Evolutionary conservation across 1,284 basidiomycete genomes (phyloP), one percentile per base, ranked within the genome.

Genomic region (Mycocalia duriaeana): DNA sequence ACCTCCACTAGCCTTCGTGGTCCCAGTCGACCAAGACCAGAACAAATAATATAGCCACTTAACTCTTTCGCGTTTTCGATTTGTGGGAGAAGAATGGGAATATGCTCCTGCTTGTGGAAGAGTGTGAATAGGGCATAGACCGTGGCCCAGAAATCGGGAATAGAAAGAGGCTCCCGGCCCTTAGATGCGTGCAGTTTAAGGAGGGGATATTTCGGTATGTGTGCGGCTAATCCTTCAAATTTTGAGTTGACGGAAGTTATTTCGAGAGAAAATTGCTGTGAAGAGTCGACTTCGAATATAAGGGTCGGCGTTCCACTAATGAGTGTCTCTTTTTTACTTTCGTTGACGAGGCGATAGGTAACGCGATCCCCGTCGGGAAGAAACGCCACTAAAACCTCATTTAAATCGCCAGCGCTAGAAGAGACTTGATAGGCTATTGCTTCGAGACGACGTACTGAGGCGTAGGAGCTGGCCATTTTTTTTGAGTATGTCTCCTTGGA

Each of bases 91-190:
- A 45, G 42, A 49, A 55, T 46, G 14, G 63, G 64, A 39, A 65
- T 59, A 28, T 64, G 53, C 45, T 65, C 64, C 26, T 63, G 55
- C 4, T 53, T 54, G 25, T 59, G 53, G 48, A 61, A 56, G 25
- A 62, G 34, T 3, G 56, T 60, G 49, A 64, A 65, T 7, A 65
- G 53, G 5, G 58, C 58, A 42, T 64, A 65, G 5, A 64, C 49
- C 13, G 52, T 51, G 2, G 54, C 57, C 64, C 64, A 66, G 13
- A 58, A 38, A 25, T 65, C 53, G 8, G 54, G 39, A 14, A 63
- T 49, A 4, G 50, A 35, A 28, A 62, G 40, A 19, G 48, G 53
- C 18, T 52, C 53, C 22, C 50, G 35, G 7, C 45, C 40, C 11
- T 42, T 35, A 0, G 61, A 55, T 4, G 53, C 44, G 37, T 47